Base-by-base conservation (phyloP, 306 rosid species). In the Sindora glabra region DNA sequence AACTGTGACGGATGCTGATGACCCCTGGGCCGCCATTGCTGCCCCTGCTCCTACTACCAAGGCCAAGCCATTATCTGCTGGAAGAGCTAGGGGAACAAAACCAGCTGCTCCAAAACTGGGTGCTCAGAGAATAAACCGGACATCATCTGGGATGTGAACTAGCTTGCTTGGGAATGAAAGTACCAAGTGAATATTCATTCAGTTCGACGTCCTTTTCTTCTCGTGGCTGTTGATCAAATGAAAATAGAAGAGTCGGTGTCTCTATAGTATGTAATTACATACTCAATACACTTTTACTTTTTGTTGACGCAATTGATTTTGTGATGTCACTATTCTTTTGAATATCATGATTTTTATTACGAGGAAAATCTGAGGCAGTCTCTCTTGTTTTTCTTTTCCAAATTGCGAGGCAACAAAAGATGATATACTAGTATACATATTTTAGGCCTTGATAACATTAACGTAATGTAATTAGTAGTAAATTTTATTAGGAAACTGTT, bases 1-100 rank as follows among this genome's bases (percentile, higher is more conserved):
- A 59, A 48, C 41, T 51, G 59, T 18, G 38, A 17, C 79, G 29
- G 81, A 74, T 45, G 88, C 80, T 36, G 94, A 86, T 65, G 99
- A 94, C 73, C 99, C 95, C 13, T 94, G 99, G 99, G 95, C 90
- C 65, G 79, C 95, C 60, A 89, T 94, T 67, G 99, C 99, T 41
- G 95, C 99, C 62, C 99, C 99, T 24, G 84, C 82, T 14, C 97
- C 99, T 34, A 76, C 86, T 16, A 84, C 97, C 3, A 85, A 66
- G 80, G 99, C 85, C 62, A 86, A 75, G 70, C 95, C 99, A 41
- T 73, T 86, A 14, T 70, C 82, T 19, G 54, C 77, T 44, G 90
- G 89, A 32, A 64, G 89, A 72, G 91, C 91, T 19, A 81, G 91
- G 64, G 95, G 89, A 64, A 76, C 83, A 29, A 92, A 80, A 81